Conservation (phyloP, 2,329 filamentous ascomycete genomes). For the Talaromyces islandicus region DNA sequence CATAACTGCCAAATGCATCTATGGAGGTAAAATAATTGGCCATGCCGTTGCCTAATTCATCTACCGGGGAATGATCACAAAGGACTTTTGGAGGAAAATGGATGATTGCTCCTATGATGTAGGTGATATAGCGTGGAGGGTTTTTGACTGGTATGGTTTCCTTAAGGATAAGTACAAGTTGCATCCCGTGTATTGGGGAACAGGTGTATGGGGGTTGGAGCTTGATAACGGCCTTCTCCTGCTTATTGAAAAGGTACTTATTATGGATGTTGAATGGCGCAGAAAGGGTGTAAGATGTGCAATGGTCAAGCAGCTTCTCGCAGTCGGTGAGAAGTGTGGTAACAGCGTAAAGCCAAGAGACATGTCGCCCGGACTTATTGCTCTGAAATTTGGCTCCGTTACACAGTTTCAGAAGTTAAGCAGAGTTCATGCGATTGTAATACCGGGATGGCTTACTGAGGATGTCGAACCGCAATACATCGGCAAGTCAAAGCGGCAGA, state of each 20-base stretch:
- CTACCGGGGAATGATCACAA: conserved; percentile 17
- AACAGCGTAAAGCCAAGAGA: background rate
- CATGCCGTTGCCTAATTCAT: conserved; percentile 19
- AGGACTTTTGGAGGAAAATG: conserved; percentile 29
- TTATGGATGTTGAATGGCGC: conserved; percentile 18
- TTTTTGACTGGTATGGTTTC: conserved; percentile 35
- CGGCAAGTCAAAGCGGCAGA: conserved; percentile 14
- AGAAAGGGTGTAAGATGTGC: conserved; percentile 26
- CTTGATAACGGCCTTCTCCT: conserved; percentile 23
- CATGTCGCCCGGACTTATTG: background rate
- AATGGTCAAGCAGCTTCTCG: conserved; percentile 13
- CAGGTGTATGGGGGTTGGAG: conserved; percentile 22
- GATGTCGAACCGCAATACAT: conserved; percentile 12
- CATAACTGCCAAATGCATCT: conserved; percentile 14
- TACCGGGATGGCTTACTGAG: conserved; percentile 13
- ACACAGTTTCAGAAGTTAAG: background rate
- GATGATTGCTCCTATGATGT: conserved; percentile 23
- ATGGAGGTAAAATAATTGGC: conserved; percentile 15
- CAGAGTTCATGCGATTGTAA: conserved; percentile 16
- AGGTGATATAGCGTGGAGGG: conserved; percentile 24
- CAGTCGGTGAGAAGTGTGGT: background rate
- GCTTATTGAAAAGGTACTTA: conserved; percentile 20
- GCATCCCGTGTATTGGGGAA: conserved; percentile 23
- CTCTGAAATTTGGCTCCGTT: background rate
- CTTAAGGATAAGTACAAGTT: conserved; percentile 27